Conservation (phyloP, 2,329 filamentous ascomycete genomes). For the Torrubiellomyces zombiae region DNA sequence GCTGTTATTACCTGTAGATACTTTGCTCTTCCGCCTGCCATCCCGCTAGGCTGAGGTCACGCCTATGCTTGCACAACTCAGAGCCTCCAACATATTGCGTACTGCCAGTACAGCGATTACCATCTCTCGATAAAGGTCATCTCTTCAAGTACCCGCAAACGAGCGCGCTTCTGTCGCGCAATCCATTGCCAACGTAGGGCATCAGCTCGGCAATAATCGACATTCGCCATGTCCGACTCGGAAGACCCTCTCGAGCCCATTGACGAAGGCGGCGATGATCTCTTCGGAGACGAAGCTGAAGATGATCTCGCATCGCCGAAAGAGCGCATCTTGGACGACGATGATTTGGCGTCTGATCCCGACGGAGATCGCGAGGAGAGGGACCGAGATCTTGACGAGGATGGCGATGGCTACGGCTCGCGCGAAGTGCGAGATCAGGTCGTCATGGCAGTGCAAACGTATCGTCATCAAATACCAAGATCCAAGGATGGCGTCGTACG, state of each 20-base stretch:
- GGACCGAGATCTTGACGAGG: conserved; percentile 23
- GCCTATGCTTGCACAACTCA: too few species aligned
- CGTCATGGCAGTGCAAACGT: conserved; percentile 47
- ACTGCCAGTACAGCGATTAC: too few species aligned
- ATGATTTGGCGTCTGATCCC: conserved; percentile 36
- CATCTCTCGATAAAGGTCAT: too few species aligned
- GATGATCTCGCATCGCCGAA: conserved; percentile 41
- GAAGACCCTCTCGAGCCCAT: conserved; percentile 35
- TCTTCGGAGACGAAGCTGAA: conserved; percentile 45
- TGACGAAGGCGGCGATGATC: conserved; percentile 41
- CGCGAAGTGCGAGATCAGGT: conserved; percentile 34
- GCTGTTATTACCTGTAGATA: too few species aligned
- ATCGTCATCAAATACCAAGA: conserved; percentile 54
- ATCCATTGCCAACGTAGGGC: neutral
- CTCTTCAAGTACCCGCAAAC: too few species aligned
- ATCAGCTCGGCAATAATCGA: conserved; percentile 1
- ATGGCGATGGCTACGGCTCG: conserved; percentile 26
- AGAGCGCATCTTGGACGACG: conserved; percentile 47
- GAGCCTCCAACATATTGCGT: too few species aligned
- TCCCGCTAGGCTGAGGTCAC: too few species aligned
- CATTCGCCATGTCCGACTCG: conserved; percentile 34
- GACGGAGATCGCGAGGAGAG: conserved; percentile 22
- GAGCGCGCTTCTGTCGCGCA: too few species aligned
- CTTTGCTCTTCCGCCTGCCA: too few species aligned
- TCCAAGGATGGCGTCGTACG: conserved; percentile 53